Evolutionary conservation across 1,284 basidiomycete species (phyloP).

Genomic region (Bondarzewia mesenterica): DNA sequence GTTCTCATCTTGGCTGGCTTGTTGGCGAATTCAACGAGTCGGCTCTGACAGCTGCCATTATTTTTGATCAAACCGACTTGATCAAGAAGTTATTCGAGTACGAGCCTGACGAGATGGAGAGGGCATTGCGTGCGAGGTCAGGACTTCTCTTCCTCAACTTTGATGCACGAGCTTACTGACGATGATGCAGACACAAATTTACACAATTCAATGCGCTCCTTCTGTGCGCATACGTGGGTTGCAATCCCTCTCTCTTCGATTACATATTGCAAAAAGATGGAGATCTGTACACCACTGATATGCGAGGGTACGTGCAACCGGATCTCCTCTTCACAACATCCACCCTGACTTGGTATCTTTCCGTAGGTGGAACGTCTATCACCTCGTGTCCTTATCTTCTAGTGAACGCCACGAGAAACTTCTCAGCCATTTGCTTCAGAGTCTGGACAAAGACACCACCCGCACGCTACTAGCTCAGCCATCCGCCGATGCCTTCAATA

Average conservation of each 20-base stretch:
- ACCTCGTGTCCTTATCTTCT: conserved; percentile 31
- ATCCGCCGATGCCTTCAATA: too few species aligned
- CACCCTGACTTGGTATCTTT: not conserved
- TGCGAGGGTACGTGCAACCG: conserved; percentile 27
- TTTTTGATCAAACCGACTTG: conserved; percentile 24
- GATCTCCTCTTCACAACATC: too few species aligned
- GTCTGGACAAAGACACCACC: too few species aligned
- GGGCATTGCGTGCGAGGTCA: conserved; percentile 33
- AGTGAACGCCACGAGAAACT: conserved; percentile 12
- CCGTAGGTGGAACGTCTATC: conserved; percentile 46
- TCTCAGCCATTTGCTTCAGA: too few species aligned
- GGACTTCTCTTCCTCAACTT: conserved; percentile 10
- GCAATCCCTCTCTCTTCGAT: conserved; percentile 32
- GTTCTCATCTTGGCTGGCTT: conserved; percentile 38
- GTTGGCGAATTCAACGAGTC: conserved; percentile 38
- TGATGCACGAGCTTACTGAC: not conserved
- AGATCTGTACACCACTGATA: conserved; percentile 37
- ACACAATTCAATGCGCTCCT: conserved; percentile 33
- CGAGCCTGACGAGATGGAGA: conserved; percentile 30
- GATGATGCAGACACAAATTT: conserved; percentile 6
- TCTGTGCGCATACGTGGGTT: conserved; percentile 26
- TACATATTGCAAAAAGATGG: conserved; percentile 40
- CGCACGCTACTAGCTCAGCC: too few species aligned
- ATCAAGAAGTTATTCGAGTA: conserved; percentile 36
- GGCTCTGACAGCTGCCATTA: conserved; percentile 34